Evolutionary conservation across 257 asterid genomes (phyloP).

Genomic region (Sherardia arvensis): DNA sequence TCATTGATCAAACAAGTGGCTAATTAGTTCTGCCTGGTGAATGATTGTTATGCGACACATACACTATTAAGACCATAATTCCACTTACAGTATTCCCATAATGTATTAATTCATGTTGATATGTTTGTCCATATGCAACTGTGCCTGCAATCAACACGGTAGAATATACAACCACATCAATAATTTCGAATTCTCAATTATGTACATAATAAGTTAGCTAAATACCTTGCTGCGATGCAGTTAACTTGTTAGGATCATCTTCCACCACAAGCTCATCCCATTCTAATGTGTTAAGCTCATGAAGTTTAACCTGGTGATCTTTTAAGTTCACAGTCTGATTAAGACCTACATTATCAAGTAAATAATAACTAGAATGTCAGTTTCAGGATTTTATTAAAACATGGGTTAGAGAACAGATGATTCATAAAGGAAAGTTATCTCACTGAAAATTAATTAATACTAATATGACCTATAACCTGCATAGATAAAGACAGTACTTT

Average conservation of each 20-base stretch:
- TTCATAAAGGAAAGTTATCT: not conserved
- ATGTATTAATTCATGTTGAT: slow-evolving; percentile 35
- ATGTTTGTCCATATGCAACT: slow-evolving; percentile 31
- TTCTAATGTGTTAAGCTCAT: slow-evolving; percentile 85
- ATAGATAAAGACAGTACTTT: not conserved
- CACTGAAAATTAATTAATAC: not conserved
- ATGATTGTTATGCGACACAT: no score
- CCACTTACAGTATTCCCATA: slow-evolving; percentile 43
- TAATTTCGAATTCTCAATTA: slow-evolving; percentile 1
- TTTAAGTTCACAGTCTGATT: slow-evolving; percentile 31
- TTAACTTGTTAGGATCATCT: slow-evolving; percentile 44
- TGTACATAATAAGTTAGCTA: not conserved
- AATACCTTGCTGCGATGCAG: slow-evolving; percentile 53
- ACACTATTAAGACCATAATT: not conserved
- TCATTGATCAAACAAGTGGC: not conserved
- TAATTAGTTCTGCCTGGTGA: not conserved
- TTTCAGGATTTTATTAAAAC: not conserved
- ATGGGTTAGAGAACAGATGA: not conserved
- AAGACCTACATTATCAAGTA: slow-evolving; percentile 37
- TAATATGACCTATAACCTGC: not conserved
- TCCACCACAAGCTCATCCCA: slow-evolving; percentile 94
- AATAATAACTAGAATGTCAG: slow-evolving; percentile 13
- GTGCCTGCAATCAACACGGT: slow-evolving; percentile 37
- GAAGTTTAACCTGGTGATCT: slow-evolving; percentile 66
- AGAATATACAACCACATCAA: slow-evolving; percentile 7